Conservation (phyloP, 768 basidiomycete species). For the Lactarius sp. region DNA sequence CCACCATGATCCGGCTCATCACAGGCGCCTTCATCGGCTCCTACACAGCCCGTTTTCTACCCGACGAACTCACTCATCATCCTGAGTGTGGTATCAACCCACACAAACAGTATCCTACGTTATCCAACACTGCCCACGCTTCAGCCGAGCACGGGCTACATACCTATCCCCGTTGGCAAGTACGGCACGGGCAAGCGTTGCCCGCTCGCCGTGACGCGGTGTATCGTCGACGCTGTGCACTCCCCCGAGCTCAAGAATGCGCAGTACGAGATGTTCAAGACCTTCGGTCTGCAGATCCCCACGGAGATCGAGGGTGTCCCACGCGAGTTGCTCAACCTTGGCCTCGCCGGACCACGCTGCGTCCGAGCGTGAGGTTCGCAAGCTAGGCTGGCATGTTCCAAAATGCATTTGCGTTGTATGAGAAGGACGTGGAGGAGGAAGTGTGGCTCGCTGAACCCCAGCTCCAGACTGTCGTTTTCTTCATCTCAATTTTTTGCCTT, state of each 20-base stretch:
- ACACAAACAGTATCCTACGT: too few species aligned
- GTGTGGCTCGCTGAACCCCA: slow-evolving; percentile 80
- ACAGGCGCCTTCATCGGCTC: too few species aligned
- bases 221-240: slow-evolving; percentile 73
- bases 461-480: slow-evolving; percentile 19
- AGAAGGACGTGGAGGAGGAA: slow-evolving; percentile 75
- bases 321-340: slow-evolving; percentile 84
- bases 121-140: too few species aligned
- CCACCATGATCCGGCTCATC: too few species aligned
- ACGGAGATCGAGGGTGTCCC: slow-evolving; percentile 82
- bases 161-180: slow-evolving; percentile 29
- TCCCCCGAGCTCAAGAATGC: slow-evolving; percentile 83
- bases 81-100: too few species aligned
- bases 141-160: too few species aligned
- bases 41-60: too few species aligned
- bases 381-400: slow-evolving; percentile 89
- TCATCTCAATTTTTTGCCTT: not conserved
- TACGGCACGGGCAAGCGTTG: slow-evolving; percentile 92
- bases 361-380: slow-evolving; percentile 82
- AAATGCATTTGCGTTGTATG: slow-evolving; percentile 90
- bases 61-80: too few species aligned
- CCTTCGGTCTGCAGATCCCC: slow-evolving; percentile 84
- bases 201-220: slow-evolving; percentile 92
- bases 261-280: slow-evolving; percentile 78
- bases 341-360: slow-evolving; percentile 93